A percentile compares a stretch with the other conserved stretches of the same genome.
Evolutionary conservation across 1,139 yeast genomes (phyloP).

Genomic region (Pichia sp.): DNA sequence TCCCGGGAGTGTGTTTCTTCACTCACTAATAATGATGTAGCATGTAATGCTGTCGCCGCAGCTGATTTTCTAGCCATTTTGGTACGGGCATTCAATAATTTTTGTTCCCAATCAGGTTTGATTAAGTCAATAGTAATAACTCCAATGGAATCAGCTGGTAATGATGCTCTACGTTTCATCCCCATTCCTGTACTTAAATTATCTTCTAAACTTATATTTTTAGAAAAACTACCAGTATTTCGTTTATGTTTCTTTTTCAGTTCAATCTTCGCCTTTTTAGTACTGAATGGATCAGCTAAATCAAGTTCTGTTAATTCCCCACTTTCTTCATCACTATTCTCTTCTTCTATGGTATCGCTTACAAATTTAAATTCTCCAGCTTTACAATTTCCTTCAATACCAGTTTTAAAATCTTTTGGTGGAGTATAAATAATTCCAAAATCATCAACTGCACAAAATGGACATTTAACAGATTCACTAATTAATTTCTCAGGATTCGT

Average conservation of each 20-base stretch:
- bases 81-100: constrained; percentile 63
- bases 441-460: constrained; percentile 84
- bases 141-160: constrained; percentile 55
- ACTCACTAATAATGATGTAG: constrained; percentile 58
- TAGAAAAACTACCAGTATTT: not conserved
- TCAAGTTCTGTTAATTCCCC: constrained; percentile 12
- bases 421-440: constrained; percentile 80
- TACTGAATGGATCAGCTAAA: constrained; percentile 11
- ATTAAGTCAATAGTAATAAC: constrained; percentile 76
- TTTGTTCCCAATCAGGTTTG: constrained; percentile 88
- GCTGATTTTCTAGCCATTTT: constrained; percentile 83
- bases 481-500: constrained; percentile 54
- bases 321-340: constrained; percentile 15
- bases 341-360: constrained; percentile 3
- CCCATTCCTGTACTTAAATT: no score
- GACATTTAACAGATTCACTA: constrained; percentile 86
- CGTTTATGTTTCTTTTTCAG: not conserved
- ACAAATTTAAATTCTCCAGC: constrained; percentile 36
- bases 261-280: not conserved
- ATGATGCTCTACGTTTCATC: constrained; percentile 37
- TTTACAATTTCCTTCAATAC: constrained; percentile 38
- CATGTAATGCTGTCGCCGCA: constrained; percentile 91
- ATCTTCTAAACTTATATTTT: no score
- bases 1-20: not conserved
- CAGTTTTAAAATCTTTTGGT: constrained; percentile 42